phyloP scores from a whole-genome alignment of 2,329 filamentous ascomycete genomes.

The Beauveria sp. region DNA sequence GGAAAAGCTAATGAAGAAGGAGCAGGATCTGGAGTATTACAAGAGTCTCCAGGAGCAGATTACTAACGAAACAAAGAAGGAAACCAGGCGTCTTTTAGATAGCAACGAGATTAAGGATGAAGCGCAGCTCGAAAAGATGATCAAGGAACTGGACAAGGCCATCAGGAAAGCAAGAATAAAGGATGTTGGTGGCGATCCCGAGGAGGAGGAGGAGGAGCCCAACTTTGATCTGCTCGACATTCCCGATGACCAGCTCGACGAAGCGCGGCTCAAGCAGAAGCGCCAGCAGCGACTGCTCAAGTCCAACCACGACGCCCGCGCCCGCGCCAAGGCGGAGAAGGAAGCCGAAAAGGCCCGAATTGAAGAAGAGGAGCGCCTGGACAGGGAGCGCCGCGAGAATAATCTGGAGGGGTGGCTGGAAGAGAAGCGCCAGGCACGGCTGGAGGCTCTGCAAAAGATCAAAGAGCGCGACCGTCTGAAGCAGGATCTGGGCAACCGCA shows the following conservation, averaged over 20 bases:
- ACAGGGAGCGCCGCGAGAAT: conserved; percentile 75
- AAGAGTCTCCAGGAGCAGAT: conserved; percentile 71
- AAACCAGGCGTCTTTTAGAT: conserved; percentile 77
- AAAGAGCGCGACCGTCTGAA: conserved; percentile 91
- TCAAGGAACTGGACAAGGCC: conserved; percentile 84
- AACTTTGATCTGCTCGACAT: conserved; percentile 84
- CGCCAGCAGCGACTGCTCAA: conserved; percentile 88
- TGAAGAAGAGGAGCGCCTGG: conserved; percentile 75
- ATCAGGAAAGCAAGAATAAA: conserved; percentile 88
- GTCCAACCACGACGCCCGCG: conserved; percentile 86
- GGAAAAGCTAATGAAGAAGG: conserved; percentile 91
- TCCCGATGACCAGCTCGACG: conserved; percentile 87
- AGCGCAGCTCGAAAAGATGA: conserved; percentile 69
- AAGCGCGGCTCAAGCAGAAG: conserved; percentile 85
- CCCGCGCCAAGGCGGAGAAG: conserved; percentile 92
- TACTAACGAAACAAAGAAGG: conserved; percentile 78
- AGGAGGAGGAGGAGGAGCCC: conserved; percentile 74
- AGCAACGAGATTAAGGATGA: conserved; percentile 91
- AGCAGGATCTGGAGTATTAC: conserved; percentile 91
- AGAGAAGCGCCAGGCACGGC: conserved; percentile 68
- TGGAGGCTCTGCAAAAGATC: conserved; percentile 68
- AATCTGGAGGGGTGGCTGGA: conserved; percentile 82
- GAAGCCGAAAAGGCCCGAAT: conserved; percentile 81
- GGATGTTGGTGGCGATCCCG: conserved; percentile 75
- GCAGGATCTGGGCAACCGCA: conserved; percentile 90